phyloP scores from a whole-genome alignment of 257 asterid genomes.

The Forsythia viridissima region DNA sequence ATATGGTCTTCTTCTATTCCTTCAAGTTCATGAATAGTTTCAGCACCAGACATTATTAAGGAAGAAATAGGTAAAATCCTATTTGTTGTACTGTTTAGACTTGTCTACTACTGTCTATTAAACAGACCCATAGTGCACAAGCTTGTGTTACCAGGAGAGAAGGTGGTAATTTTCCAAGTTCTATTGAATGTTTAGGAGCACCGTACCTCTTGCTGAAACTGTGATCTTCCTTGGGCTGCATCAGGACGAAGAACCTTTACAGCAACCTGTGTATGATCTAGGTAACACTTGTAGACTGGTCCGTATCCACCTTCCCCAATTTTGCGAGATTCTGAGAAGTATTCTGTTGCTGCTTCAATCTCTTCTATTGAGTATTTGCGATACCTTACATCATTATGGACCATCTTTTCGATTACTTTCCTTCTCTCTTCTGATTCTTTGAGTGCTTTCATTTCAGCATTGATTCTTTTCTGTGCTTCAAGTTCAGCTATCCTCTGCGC shows the following conservation, averaged over 20 bases:
- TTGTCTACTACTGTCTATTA: background rate
- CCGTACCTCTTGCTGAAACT: slow-evolving; percentile 30
- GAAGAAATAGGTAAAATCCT: too few relatives aligned
- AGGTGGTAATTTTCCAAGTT: background rate
- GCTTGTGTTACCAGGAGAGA: background rate
- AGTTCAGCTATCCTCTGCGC: slow-evolving; percentile 37
- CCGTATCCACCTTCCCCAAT: slow-evolving; percentile 35
- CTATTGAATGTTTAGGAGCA: background rate
- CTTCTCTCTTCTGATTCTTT: slow-evolving; percentile 36
- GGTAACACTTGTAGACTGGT: slow-evolving; percentile 28
- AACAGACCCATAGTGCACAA: background rate
- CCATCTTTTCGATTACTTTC: slow-evolving; percentile 12
- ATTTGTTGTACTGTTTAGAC: background rate
- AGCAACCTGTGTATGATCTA: slow-evolving; percentile 32
- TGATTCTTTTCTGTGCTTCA: slow-evolving; percentile 34
- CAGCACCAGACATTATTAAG: too few relatives aligned
- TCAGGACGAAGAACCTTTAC: slow-evolving; percentile 32
- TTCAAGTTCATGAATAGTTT: too few relatives aligned
- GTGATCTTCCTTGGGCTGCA: slow-evolving; percentile 30
- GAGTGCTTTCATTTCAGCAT: slow-evolving; percentile 36
- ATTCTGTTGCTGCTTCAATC: slow-evolving; percentile 26
- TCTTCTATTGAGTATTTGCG: slow-evolving; percentile 24
- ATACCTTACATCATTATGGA: slow-evolving; percentile 18
- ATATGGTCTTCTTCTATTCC: too few relatives aligned
- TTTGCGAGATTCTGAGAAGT: slow-evolving; percentile 19